Base-by-base conservation (phyloP, 345 rosid genomes). In the Alliaria petiolata region DNA sequence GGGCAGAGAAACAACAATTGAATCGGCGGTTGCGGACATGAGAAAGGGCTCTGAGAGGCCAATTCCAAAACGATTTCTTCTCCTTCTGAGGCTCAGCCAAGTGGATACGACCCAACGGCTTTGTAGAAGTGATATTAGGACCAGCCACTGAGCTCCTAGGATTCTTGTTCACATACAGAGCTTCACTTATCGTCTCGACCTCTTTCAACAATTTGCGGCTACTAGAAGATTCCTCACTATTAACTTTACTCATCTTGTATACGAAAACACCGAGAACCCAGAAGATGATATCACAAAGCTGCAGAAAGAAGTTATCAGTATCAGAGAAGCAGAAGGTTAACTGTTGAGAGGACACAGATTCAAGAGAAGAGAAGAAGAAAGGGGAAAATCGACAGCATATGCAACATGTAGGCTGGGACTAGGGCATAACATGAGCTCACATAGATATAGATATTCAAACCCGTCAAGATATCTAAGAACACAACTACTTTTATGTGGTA, bases 41-140 rank as follows among this genome's bases (percentile, higher is more conserved):
- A 28, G 97, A 83, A 52, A 93, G 78, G 28, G 96, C 97, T 73
- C 87, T 93, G 68, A 90, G 78, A 1, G 97, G 90, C 85, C 98
- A 90, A 68, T 89, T 90, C 97, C 97, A 90, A 61, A 90, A 71
- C 4, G 97, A 84, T 76, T 84, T 90, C 81, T 90, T 93, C 49
- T 90, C 95, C 81, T 89, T 87, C 43, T 79, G 85, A 6, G 84
- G 74, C 8, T 76, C 74, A 22, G 85, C 84, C 44, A 84, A 83
- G 8, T 39, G 76, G 72, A 79, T 6, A 75, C 84, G 85, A 53
- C 83, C 87, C 2, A 75, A 47, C 20, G 87, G 77, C 64, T 79
- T 87, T 7, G 85, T 47, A 40, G 82, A 76, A 62, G 67, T 47
- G 54, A 59, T 78, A 39, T 36, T 25, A 79, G 80, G 34, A 43